Conservation (phyloP, 2,329 filamentous ascomycete species). For the Aureobasidium sp. region DNA sequence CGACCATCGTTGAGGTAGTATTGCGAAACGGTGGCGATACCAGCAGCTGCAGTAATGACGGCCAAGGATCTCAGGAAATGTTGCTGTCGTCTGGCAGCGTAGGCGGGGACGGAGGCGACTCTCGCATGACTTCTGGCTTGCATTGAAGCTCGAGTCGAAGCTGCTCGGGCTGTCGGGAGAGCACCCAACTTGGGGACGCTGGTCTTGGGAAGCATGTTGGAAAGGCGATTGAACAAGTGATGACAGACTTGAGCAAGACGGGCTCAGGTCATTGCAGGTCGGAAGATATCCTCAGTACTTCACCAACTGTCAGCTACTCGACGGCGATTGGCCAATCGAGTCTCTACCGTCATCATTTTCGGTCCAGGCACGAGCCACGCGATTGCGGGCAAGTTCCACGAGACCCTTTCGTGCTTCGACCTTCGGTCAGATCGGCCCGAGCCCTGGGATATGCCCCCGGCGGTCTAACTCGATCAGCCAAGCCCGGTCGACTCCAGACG, state of each 20-base stretch:
- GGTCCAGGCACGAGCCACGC: background rate
- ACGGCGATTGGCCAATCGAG: conserved; percentile 1
- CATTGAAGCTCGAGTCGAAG: conserved; percentile 19
- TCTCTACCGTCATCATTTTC: background rate
- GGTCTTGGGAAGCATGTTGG: conserved; percentile 12
- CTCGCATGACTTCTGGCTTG: conserved; percentile 15
- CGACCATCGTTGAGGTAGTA: conserved; percentile 35
- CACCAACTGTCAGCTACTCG: background rate
- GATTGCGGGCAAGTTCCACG: background rate
- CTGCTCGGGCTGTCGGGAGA: conserved; percentile 14
- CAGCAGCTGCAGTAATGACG: conserved; percentile 36
- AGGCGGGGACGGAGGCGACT: conserved; percentile 23
- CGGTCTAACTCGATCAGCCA: background rate
- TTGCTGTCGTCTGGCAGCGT: conserved; percentile 39
- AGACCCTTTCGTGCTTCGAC: background rate
- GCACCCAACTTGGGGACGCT: background rate
- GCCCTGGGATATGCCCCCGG: background rate
- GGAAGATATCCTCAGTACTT: background rate
- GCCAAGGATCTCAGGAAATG: conserved; percentile 39
- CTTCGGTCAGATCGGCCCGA: conserved; percentile 1
- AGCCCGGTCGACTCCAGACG: background rate
- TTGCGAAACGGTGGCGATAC: conserved; percentile 38
- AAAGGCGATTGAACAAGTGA: background rate
- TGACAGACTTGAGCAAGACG: background rate
- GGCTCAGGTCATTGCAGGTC: background rate